These are phyloP conservation scores for Paecilomyces niveus DNA, from an alignment of 2,329 filamentous ascomycete genomes.

Conservation along the genomic window DNA sequence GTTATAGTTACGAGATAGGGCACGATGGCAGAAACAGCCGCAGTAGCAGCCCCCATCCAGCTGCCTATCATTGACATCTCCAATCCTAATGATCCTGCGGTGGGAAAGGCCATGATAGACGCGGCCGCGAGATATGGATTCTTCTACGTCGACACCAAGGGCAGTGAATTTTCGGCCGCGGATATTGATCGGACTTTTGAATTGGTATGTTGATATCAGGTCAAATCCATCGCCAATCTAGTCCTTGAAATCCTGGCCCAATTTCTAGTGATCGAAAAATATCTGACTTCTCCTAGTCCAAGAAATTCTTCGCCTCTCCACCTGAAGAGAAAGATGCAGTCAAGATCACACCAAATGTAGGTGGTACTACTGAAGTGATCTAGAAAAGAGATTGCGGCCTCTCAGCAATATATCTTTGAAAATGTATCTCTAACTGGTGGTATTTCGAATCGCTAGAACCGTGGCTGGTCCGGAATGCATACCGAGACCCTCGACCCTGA, in stretches of 20 bases:
- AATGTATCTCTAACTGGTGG: neutral
- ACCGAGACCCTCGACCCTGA: slow-evolving; percentile 80
- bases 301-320: slow-evolving; percentile 64
- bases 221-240: neutral
- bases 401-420: neutral
- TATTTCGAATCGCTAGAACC: slow-evolving; percentile 51
- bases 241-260: neutral
- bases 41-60: slow-evolving; percentile 19
- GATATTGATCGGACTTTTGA: slow-evolving; percentile 67
- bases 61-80: slow-evolving; percentile 84
- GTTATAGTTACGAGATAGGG: neutral
- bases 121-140: slow-evolving; percentile 82
- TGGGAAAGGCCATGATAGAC: slow-evolving; percentile 62
- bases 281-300: slow-evolving; percentile 46
- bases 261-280: neutral
- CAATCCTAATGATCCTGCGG: slow-evolving; percentile 50
- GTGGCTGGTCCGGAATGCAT: slow-evolving; percentile 84
- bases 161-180: slow-evolving; percentile 57
- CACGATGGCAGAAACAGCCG: neutral
- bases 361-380: slow-evolving; percentile 4
- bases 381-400: neutral
- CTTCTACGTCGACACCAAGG: slow-evolving; percentile 75
- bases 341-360: slow-evolving; percentile 59
- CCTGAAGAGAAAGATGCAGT: slow-evolving; percentile 65
- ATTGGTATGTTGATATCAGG: slow-evolving; percentile 47